phyloP scores from a whole-genome alignment of 805 yeast genomes.

The Kodamaea lidongshanica region DNA sequence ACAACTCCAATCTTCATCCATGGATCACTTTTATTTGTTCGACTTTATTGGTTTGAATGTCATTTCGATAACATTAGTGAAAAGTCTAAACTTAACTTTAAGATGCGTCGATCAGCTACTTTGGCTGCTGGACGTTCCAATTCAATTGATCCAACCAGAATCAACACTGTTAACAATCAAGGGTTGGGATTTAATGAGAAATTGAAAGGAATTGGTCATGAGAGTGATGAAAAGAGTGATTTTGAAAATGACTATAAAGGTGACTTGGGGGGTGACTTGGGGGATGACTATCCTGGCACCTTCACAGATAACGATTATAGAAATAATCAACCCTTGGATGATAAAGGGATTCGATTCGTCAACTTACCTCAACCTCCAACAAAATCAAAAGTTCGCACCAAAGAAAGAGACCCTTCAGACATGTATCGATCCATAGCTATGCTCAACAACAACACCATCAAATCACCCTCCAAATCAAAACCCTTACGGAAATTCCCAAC shows the following conservation, averaged over 20 bases:
- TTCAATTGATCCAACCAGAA: conserved; percentile 22
- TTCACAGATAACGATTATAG: conserved; percentile 12
- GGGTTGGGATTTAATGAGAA: conserved; percentile 22
- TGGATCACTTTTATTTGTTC: conserved; percentile 63
- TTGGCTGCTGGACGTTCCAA: conserved; percentile 51
- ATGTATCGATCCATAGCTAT: conserved; percentile 78
- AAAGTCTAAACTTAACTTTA: conserved; percentile 69
- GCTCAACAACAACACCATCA: conserved; percentile 46
- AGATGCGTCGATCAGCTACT: conserved; percentile 77
- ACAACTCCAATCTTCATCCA: conserved; percentile 90
- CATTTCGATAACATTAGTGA: conserved; percentile 76
- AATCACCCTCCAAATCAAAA: conserved; percentile 3
- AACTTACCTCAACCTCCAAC: conserved; percentile 51
- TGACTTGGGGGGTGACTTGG: conserved; percentile 24
- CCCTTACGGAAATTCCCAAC: conserved; percentile 8
- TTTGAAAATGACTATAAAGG: conserved; percentile 1
- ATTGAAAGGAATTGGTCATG: too few species aligned
- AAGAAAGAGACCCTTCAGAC: conserved; percentile 65
- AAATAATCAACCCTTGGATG: not conserved
- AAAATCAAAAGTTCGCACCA: conserved; percentile 21
- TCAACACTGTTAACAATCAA: conserved; percentile 23
- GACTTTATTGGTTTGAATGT: conserved; percentile 86
- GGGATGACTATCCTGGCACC: conserved; percentile 42
- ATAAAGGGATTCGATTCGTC: conserved; percentile 50
- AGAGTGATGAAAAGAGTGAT: not conserved